Base-by-base conservation (phyloP, 2,329 filamentous ascomycete genomes). In the Gliomastix tumulicola region DNA sequence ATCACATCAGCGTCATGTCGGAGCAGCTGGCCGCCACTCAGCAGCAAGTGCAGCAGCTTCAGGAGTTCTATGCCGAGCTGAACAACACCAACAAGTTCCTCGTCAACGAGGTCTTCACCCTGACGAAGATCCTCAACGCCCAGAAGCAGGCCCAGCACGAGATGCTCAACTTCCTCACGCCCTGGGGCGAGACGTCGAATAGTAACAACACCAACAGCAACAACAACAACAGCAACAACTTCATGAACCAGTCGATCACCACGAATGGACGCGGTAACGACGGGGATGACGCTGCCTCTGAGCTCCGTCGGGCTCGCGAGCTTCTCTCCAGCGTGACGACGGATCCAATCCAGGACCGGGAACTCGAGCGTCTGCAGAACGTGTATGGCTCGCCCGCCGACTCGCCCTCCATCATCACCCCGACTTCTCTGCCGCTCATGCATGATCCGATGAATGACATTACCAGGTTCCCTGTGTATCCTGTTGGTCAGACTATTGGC, bases 21-120 rank as follows among this genome's bases (percentile, higher is more conserved):
- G 85, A 88, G 50, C 88, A 94, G 49, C 69, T 96, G 35, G 79
- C 88, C 36, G 90, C 89, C 9, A 94, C 89, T 6, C 88, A 95
- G 52, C 87, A 94, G 54, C 90, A 97, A 59, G 78, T 97, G 28
- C 88, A 95, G 54, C 78, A 84, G 40, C 68, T 97, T 28, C 86
- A 92, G 50, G 86, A 90, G 49, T 77, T 87, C 44, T 92, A 88
- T 56, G 80, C 82, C 41, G 88, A 94, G 50, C 74, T 96, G 36
- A 64, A 71, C 12, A 71, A 78, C 45, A 72, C 74, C 10, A 81
- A 82, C 52, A 69, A 74, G 46, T 62, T 78, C 15, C 69, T 83
- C 32, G 66, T 80, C 27, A 75, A 77, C 41, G 76, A 82, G 51
- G 71, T 82, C 16, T 49, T 79, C 43, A 68, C 69, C 31, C 54